Percentiles rank a stretch among this genome's conserved stretches.
Evolutionary conservation across 352 stramenopile species (phyloP).

Genomic region (Thraustochytrium aureum): DNA sequence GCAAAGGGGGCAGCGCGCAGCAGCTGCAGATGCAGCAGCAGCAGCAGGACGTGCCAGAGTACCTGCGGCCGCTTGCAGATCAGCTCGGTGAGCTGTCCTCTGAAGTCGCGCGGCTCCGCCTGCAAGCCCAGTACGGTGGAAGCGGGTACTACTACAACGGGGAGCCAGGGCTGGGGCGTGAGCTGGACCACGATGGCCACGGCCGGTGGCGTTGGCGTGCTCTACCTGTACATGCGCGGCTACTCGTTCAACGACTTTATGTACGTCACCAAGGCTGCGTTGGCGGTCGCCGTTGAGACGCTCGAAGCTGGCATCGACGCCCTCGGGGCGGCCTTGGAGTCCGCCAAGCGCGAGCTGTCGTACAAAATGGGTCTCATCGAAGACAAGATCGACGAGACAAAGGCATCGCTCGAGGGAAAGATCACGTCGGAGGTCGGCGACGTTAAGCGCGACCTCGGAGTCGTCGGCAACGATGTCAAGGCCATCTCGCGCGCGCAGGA

Average conservation of each 20-base stretch:
- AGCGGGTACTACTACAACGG: constrained; percentile 23
- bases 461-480: constrained; percentile 48
- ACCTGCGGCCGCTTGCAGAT: constrained; percentile 32
- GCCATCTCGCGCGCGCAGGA: constrained; percentile 41
- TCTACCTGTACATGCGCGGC: constrained; percentile 45
- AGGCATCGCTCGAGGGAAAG: constrained; percentile 31
- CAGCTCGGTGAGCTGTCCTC: constrained; percentile 23
- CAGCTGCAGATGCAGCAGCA: not conserved
- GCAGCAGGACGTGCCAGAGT: constrained; percentile 11
- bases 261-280: constrained; percentile 54
- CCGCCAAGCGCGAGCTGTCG: constrained; percentile 46
- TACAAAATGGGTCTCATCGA: constrained; percentile 52
- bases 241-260: constrained; percentile 53
- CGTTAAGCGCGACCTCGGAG: constrained; percentile 36
- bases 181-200: constrained; percentile 51
- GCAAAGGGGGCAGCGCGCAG: not conserved
- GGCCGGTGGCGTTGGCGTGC: constrained; percentile 29
- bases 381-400: constrained; percentile 46
- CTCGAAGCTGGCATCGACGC: constrained; percentile 49
- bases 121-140: constrained; percentile 45
- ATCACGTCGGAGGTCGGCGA: constrained; percentile 45
- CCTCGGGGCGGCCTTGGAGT: constrained; percentile 35
- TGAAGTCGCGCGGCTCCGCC: constrained; percentile 33
- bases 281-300: constrained; percentile 26
- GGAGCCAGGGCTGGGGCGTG: constrained; percentile 24